These are phyloP conservation scores for Candida sanyaensis DNA, from an alignment of 1,139 yeast species.

Conservation along the genomic window DNA sequence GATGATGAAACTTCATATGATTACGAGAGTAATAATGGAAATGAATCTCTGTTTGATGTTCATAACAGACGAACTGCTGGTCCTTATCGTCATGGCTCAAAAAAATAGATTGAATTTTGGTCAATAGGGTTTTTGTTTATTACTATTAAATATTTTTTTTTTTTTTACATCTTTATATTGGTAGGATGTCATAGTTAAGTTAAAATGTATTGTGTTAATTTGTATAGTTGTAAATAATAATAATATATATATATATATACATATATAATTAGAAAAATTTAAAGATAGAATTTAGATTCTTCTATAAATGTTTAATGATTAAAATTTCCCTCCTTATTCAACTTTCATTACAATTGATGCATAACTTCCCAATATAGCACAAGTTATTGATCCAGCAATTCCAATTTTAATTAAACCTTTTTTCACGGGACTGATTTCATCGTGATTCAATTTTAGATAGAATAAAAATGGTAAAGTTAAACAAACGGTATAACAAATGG, in stretches of 20 bases:
- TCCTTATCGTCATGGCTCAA: constrained; percentile 3
- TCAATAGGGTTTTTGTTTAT: background rate
- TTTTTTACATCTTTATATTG: background rate
- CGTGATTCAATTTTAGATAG: constrained; percentile 58
- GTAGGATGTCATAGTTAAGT: background rate
- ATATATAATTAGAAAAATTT: background rate
- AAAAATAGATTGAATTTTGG: background rate
- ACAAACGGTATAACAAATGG: constrained; percentile 80
- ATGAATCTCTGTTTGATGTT: constrained; percentile 5
- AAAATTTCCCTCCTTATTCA: background rate
- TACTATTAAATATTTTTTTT: background rate
- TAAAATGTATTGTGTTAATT: no score
- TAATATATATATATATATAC: background rate
- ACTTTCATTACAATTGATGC: constrained; percentile 15
- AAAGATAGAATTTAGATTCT: no score
- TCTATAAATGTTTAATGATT: no score
- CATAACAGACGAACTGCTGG: constrained; percentile 1
- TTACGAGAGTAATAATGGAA: background rate
- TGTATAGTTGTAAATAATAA: background rate
- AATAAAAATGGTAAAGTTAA: constrained; percentile 75
- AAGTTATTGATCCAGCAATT: constrained; percentile 43
- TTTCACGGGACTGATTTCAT: constrained; percentile 43
- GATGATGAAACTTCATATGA: constrained; percentile 3
- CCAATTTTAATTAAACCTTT: constrained; percentile 44
- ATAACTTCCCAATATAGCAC: constrained; percentile 53